These are phyloP conservation scores for Lipomyces orientalis DNA, from an alignment of 805 yeast genomes.

Conservation along the genomic window DNA sequence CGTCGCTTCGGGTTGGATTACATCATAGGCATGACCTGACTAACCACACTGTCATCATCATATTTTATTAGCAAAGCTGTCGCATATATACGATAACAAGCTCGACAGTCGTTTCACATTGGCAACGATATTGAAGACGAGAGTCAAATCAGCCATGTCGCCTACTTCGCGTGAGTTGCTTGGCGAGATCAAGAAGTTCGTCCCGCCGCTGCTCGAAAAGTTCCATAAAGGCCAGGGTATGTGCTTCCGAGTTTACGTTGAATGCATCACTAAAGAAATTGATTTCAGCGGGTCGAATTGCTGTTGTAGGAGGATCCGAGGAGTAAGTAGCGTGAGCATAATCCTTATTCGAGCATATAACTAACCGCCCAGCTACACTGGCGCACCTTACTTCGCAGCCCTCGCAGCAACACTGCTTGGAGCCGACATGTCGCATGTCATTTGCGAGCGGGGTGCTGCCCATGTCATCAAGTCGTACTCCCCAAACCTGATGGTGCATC, in stretches of 20 bases:
- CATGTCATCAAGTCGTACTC: constrained; percentile 82
- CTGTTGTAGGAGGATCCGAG: constrained; percentile 91
- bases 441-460: constrained; percentile 84
- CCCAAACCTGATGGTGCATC: constrained; percentile 96
- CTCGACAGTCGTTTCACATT: neutral
- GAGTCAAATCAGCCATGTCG: constrained; percentile 10
- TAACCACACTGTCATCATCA: neutral
- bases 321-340: constrained; percentile 53
- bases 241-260: constrained; percentile 19
- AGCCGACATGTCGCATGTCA: constrained; percentile 83
- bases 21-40: neutral
- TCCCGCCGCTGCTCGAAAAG: constrained; percentile 75
- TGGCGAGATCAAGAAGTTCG: constrained; percentile 56
- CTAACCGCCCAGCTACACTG: constrained; percentile 65
- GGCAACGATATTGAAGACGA: neutral
- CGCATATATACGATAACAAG: constrained; percentile 7
- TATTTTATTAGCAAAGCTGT: too few species aligned
- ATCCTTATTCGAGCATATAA: neutral
- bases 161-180: constrained; percentile 52
- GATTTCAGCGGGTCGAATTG: constrained; percentile 69
- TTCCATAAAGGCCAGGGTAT: constrained; percentile 86
- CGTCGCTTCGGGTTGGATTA: neutral
- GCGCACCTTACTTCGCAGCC: constrained; percentile 93
- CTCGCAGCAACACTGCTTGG: constrained; percentile 85
- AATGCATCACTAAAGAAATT: neutral